phyloP scores from a whole-genome alignment of 306 rosid genomes.

The Delonix regia region DNA sequence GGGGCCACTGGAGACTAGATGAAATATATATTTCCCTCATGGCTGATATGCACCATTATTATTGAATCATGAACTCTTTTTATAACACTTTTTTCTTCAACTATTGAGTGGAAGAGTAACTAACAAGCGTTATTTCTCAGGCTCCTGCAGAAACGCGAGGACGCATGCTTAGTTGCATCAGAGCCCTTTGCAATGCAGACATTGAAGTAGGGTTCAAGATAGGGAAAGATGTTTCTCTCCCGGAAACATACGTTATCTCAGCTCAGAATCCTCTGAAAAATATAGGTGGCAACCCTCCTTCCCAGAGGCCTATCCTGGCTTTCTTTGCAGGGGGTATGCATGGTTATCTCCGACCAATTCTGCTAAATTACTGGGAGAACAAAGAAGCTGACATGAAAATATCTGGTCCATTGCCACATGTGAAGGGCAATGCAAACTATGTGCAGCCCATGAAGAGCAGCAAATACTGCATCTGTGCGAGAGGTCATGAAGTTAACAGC shows the following conservation, averaged over 20 bases:
- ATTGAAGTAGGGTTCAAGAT: slow-evolving; percentile 80
- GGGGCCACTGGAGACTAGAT: background rate
- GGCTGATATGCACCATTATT: slow-evolving; percentile 29
- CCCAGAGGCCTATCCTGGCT: slow-evolving; percentile 70
- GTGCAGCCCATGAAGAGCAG: slow-evolving; percentile 74
- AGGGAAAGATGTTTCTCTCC: slow-evolving; percentile 91
- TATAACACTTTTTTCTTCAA: slow-evolving; percentile 41
- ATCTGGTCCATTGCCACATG: slow-evolving; percentile 58
- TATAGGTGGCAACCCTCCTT: slow-evolving; percentile 78
- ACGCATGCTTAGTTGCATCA: slow-evolving; percentile 65
- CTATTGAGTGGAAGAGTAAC: slow-evolving; percentile 44
- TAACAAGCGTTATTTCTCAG: slow-evolving; percentile 58
- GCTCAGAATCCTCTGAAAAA: slow-evolving; percentile 65
- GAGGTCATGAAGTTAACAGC: slow-evolving; percentile 94
- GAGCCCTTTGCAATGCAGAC: slow-evolving; percentile 96
- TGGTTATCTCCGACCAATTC: slow-evolving; percentile 76
- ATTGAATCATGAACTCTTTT: slow-evolving; percentile 40
- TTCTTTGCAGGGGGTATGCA: slow-evolving; percentile 91
- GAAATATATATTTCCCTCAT: slow-evolving; percentile 9
- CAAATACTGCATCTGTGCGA: slow-evolving; percentile 91
- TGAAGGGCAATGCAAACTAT: slow-evolving; percentile 62
- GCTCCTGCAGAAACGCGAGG: slow-evolving; percentile 83
- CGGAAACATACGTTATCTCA: slow-evolving; percentile 70
- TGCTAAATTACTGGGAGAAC: slow-evolving; percentile 77
- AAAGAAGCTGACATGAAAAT: slow-evolving; percentile 92